Evolutionary conservation across 306 rosid genomes (phyloP).

Genomic region (Begonia fuchsioides): DNA sequence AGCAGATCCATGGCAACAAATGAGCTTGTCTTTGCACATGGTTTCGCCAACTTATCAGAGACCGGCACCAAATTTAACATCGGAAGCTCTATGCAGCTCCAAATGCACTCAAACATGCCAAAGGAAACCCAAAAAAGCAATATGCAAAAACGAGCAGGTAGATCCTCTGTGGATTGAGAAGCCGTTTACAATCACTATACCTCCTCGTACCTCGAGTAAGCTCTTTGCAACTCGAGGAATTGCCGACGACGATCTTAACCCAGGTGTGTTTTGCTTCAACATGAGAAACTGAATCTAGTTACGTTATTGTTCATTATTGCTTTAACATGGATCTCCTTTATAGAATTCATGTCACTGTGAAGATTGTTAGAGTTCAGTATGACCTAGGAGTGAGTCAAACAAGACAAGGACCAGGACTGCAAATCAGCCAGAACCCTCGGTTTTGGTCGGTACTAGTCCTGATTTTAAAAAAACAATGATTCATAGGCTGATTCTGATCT

Average conservation of each 20-base stretch:
- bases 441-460: too few relatives aligned
- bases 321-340: too few relatives aligned
- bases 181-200: slow-evolving; percentile 6
- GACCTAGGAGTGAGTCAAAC: too few relatives aligned
- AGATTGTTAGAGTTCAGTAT: too few relatives aligned
- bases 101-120: slow-evolving; percentile 27
- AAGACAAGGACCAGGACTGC: too few relatives aligned
- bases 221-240: not conserved
- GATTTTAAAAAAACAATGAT: too few relatives aligned
- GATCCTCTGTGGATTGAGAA: slow-evolving; percentile 14
- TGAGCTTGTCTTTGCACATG: slow-evolving; percentile 20
- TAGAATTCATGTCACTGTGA: too few relatives aligned
- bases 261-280: too few relatives aligned
- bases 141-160: slow-evolving; percentile 34
- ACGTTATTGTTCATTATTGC: too few relatives aligned
- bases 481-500: too few relatives aligned
- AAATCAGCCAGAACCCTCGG: too few relatives aligned
- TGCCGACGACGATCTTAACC: not conserved
- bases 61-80: slow-evolving; percentile 23
- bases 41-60: slow-evolving; percentile 22
- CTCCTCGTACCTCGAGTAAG: not conserved
- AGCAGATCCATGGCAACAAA: slow-evolving; percentile 45
- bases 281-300: too few relatives aligned
- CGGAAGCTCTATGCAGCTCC: slow-evolving; percentile 28
- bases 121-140: slow-evolving; percentile 37